Evolutionary conservation across 768 basidiomycete genomes (phyloP).

Genomic region (Trametes villosa): DNA sequence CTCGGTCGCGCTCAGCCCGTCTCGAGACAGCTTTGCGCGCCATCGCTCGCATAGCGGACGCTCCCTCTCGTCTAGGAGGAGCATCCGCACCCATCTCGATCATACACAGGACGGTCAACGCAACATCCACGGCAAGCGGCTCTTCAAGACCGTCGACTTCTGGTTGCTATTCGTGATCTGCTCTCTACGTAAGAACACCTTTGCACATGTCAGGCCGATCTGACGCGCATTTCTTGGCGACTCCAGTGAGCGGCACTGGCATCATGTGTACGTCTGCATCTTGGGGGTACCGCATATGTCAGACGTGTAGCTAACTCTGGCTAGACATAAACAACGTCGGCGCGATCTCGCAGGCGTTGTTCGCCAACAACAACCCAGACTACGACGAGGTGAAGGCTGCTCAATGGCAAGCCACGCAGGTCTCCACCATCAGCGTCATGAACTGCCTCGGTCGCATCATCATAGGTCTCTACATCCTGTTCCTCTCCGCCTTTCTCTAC

Average conservation of each 20-base stretch:
- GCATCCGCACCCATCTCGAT: slow-evolving; percentile 11
- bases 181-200: slow-evolving; percentile 52
- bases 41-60: slow-evolving; percentile 28
- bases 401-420: slow-evolving; percentile 82
- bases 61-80: slow-evolving; percentile 14
- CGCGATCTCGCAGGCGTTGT: slow-evolving; percentile 70
- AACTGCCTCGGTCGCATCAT: slow-evolving; percentile 81
- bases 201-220: not conserved
- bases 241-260: slow-evolving; percentile 70
- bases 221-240: not conserved
- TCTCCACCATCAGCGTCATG: slow-evolving; percentile 79
- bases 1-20: slow-evolving; percentile 31
- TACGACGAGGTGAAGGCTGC: slow-evolving; percentile 74
- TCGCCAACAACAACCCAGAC: slow-evolving; percentile 57
- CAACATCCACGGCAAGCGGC: slow-evolving; percentile 56
- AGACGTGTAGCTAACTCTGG: not conserved
- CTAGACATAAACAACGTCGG: slow-evolving; percentile 89
- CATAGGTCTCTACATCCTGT: slow-evolving; percentile 58
- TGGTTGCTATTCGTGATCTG: slow-evolving; percentile 63
- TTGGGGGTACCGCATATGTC: not conserved
- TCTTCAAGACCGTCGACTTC: slow-evolving; percentile 62
- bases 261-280: slow-evolving; percentile 62
- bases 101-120: slow-evolving; percentile 39
- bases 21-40: slow-evolving; percentile 21
- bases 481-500: not conserved